These are phyloP conservation scores for Ophiostoma australiae DNA, from an alignment of 2,329 filamentous ascomycete genomes.

Conservation along the genomic window DNA sequence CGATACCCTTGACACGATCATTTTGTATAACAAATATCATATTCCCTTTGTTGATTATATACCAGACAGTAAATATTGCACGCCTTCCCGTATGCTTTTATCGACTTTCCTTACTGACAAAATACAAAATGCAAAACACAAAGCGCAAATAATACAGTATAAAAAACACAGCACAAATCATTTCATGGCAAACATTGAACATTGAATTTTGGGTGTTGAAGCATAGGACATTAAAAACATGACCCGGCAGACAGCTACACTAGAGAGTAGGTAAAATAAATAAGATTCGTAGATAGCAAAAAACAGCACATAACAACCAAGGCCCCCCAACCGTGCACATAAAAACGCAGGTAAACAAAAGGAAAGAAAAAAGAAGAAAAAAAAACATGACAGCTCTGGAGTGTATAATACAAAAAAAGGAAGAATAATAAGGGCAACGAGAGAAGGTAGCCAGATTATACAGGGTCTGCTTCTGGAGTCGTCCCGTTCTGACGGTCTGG, in stretches of 20 bases:
- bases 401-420: conserved; percentile 21
- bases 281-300: not conserved
- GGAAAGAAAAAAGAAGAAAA: not conserved
- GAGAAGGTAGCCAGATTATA: not conserved
- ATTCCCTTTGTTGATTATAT: not conserved
- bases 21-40: not conserved
- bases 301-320: conserved; percentile 1
- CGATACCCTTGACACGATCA: not conserved
- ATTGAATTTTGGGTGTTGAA: not conserved
- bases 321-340: conserved; percentile 14
- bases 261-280: not conserved
- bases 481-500: not conserved
- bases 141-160: too few relatives aligned
- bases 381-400: conserved; percentile 14
- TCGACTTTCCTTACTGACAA: not conserved
- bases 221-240: not conserved
- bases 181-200: not conserved
- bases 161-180: not conserved
- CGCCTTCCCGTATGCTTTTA: too few relatives aligned
- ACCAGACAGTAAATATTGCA: not conserved
- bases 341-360: conserved; percentile 8
- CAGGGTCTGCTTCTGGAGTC: not conserved
- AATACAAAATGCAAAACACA: not conserved
- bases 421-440: conserved; percentile 1
- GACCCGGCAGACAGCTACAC: not conserved